Conservation (phyloP, 305 asterid genomes). For the Lippia alba region DNA sequence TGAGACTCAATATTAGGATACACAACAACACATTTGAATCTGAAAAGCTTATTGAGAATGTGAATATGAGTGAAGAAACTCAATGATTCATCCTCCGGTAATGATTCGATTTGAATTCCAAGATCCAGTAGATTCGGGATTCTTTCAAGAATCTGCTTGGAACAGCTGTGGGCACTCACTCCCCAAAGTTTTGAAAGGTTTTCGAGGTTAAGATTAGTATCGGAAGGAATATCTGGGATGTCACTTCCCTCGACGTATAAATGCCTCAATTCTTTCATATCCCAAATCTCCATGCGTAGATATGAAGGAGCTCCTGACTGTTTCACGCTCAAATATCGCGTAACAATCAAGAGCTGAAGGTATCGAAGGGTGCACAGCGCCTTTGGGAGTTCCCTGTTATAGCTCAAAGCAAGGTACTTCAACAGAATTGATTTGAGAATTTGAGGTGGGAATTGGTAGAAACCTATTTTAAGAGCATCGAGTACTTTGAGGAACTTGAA, state of each 20-base stretch:
- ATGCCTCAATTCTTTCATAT: background rate
- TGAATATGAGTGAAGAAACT: background rate
- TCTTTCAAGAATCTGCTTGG: constrained; percentile 7
- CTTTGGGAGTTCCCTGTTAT: too few species aligned
- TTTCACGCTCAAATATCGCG: too few species aligned
- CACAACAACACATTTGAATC: background rate
- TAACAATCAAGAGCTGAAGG: too few species aligned
- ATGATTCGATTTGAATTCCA: background rate
- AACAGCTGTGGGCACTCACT: constrained; percentile 13
- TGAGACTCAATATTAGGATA: background rate
- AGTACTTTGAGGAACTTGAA: too few species aligned
- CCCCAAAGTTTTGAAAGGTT: constrained; percentile 21
- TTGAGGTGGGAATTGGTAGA: too few species aligned
- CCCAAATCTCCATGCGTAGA: too few species aligned
- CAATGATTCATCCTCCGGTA: background rate
- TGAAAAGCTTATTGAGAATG: constrained; percentile 13
- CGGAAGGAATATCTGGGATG: background rate
- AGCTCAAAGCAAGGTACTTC: too few species aligned
- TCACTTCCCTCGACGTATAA: constrained; percentile 22
- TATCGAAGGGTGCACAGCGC: too few species aligned
- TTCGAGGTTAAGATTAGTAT: background rate
- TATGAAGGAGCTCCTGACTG: too few species aligned
- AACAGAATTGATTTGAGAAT: too few species aligned
- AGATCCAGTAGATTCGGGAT: constrained; percentile 9
- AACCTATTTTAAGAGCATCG: too few species aligned